These are phyloP conservation scores for Pyrenophora tritici-repentis DNA, from an alignment of 2,329 filamentous ascomycete genomes.

Conservation along the genomic window DNA sequence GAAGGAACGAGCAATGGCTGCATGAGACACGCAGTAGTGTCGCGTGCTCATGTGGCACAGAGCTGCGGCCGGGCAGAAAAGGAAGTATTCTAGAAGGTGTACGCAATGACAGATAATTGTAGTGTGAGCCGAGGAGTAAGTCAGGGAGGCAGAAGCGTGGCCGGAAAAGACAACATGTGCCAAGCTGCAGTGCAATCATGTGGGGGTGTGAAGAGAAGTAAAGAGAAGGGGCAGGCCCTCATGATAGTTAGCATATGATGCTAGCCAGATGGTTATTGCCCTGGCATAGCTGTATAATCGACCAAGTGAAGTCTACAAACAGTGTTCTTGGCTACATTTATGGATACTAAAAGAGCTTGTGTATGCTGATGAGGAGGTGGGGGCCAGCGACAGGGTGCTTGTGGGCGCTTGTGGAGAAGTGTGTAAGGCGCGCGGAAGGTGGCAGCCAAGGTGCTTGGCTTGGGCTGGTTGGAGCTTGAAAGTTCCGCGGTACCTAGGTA, in stretches of 20 bases:
- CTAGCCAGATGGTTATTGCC: too few relatives aligned
- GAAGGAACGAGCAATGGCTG: conserved; percentile 8
- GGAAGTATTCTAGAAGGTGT: conserved; percentile 21
- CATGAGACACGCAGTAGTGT: conserved; percentile 6
- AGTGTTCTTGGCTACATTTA: too few relatives aligned
- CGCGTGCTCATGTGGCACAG: conserved; percentile 6
- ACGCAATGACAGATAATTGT: conserved; percentile 9
- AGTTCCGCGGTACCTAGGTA: neutral
- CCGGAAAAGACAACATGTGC: neutral
- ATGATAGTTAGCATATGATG: too few relatives aligned
- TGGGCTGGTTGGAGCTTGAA: neutral
- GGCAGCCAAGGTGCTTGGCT: conserved; percentile 1
- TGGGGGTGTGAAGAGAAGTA: neutral
- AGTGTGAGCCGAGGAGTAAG: conserved; percentile 1
- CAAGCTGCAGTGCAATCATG: too few relatives aligned
- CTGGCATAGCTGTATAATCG: too few relatives aligned
- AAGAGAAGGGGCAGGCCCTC: neutral
- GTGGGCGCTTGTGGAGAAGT: conserved; percentile 9
- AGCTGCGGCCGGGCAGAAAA: conserved; percentile 9
- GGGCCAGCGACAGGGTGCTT: too few relatives aligned
- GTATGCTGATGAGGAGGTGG: too few relatives aligned
- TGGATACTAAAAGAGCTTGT: too few relatives aligned
- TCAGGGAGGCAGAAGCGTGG: neutral
- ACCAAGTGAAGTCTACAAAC: too few relatives aligned
- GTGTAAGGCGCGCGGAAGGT: conserved; percentile 1